Evolutionary conservation across 495 filamentous ascomycete species (phyloP), one percentile per base, ranked within the genome.

Genomic region (Trichocladium antarcticum): DNA sequence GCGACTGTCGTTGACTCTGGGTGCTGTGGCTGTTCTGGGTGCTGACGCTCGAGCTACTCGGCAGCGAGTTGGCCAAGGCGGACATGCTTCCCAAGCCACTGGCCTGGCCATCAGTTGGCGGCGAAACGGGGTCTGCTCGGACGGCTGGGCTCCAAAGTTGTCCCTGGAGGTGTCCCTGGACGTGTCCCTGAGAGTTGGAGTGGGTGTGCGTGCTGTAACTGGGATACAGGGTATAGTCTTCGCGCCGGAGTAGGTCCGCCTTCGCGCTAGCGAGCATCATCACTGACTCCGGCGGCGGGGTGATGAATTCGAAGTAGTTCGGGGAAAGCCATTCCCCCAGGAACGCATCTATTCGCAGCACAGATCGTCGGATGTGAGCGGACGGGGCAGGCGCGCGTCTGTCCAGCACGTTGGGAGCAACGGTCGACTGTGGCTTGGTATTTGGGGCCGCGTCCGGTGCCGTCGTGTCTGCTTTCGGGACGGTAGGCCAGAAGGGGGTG

Each of bases 241-340:
- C 84, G 21, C 77, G 76, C 41, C 82, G 78, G 11, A 93, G 69
- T 5, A 95, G 65, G 55, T 93, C 87, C 5, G 83, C 83, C 66
- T 95, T 97, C 10, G 92, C 89, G 10, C 75, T 76, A 14, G 84
- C 82, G 1, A 96, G 74, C 85, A 98, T 89, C 66, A 89, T 77
- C 14, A 83, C 76, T 2, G 87, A 89, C 37, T 76, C 75, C 2
- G 92, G 93, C 12, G 92, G 92, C 2, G 88, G 87, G 9, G 84
- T 89, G 57, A 97, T 96, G 28, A 82, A 72, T 36, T 90, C 88
- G 58, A 86, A 99, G 59, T 99, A 99, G 58, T 87, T 82, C 5
- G 87, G 86, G 5, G 83, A 83, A 36, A 97, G 73, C 92, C 92
- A 99, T 69, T 99, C 92, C 14, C 93, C 93, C 3, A 97, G 74